These are phyloP conservation scores for Fusarium sp. DNA, from an alignment of 2,329 filamentous ascomycete genomes.

Conservation along the genomic window DNA sequence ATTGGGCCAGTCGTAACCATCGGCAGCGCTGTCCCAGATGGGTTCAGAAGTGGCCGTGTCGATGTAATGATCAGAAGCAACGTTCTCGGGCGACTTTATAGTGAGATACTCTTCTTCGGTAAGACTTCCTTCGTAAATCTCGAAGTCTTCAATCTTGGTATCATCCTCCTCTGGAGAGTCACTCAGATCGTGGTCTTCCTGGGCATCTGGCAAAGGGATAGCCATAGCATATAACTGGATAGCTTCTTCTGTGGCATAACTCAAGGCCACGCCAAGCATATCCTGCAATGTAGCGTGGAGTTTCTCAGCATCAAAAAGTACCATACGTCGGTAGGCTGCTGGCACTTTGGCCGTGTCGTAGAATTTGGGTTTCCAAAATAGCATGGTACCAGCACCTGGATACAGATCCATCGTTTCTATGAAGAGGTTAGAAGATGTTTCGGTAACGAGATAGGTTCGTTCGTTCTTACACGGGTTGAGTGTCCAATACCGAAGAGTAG, in stretches of 20 bases:
- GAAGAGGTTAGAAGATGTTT: neutral
- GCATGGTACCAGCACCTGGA: neutral
- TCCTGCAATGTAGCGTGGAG: neutral
- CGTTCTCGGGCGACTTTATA: neutral
- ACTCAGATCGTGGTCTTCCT: neutral
- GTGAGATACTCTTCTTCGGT: neutral
- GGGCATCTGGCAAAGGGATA: neutral
- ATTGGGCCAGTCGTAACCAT: neutral
- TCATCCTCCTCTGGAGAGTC: neutral
- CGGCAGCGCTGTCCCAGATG: neutral
- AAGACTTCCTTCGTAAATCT: neutral
- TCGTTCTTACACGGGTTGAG: neutral
- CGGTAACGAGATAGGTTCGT: neutral
- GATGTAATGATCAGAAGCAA: neutral
- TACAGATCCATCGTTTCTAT: neutral
- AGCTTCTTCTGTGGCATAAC: neutral
- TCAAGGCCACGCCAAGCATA: neutral
- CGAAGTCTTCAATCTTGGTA: neutral
- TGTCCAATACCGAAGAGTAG: neutral
- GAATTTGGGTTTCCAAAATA: neutral
- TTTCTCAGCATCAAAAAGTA: fast-evolving
- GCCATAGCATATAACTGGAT: neutral
- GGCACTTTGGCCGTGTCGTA: constrained; percentile 21
- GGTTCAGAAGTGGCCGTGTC: neutral
- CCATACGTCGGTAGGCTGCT: neutral